Evolutionary conservation across 495 filamentous ascomycete genomes (phyloP).

Genomic region (Glonium stellatum): DNA sequence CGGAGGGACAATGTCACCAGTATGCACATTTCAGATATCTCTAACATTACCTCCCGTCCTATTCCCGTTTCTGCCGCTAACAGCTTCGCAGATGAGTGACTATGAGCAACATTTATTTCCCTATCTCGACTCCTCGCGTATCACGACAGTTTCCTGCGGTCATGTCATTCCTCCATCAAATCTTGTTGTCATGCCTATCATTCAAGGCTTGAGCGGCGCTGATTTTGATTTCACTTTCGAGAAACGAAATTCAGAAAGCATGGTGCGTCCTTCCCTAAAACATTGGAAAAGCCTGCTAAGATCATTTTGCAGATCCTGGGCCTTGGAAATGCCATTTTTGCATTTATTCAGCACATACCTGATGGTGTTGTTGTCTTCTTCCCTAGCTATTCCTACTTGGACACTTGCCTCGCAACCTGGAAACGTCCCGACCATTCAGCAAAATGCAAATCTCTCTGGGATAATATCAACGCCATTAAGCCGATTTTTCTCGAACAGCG

Average conservation of each 20-base stretch:
- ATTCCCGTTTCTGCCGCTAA: constrained; percentile 14
- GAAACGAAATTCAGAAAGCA: constrained; percentile 53
- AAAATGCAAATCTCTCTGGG: constrained; percentile 21
- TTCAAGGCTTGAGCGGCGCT: constrained; percentile 45
- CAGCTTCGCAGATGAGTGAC: constrained; percentile 59
- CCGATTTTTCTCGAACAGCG: constrained; percentile 36
- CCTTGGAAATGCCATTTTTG: constrained; percentile 64
- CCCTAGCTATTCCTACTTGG: constrained; percentile 85
- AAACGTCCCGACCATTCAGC: constrained; percentile 36
- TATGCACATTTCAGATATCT: constrained; percentile 28
- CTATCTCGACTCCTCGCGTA: constrained; percentile 53
- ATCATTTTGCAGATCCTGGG: constrained; percentile 53
- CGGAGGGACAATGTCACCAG: constrained; percentile 94
- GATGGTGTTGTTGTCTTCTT: constrained; percentile 97
- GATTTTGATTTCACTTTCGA: constrained; percentile 85
- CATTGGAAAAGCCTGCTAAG: background rate
- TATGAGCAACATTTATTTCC: constrained; percentile 81
- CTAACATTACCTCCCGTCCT: background rate
- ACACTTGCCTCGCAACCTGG: constrained; percentile 65
- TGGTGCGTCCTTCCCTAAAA: constrained; percentile 37
- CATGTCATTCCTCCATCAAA: constrained; percentile 86
- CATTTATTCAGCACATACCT: constrained; percentile 65
- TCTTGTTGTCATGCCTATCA: constrained; percentile 63
- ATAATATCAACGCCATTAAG: constrained; percentile 27
- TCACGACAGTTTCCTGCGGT: constrained; percentile 82